Evolutionary conservation across 306 rosid species (phyloP), one percentile per base, ranked within the genome.

Genomic region (Cyamopsis tetragonoloba): DNA sequence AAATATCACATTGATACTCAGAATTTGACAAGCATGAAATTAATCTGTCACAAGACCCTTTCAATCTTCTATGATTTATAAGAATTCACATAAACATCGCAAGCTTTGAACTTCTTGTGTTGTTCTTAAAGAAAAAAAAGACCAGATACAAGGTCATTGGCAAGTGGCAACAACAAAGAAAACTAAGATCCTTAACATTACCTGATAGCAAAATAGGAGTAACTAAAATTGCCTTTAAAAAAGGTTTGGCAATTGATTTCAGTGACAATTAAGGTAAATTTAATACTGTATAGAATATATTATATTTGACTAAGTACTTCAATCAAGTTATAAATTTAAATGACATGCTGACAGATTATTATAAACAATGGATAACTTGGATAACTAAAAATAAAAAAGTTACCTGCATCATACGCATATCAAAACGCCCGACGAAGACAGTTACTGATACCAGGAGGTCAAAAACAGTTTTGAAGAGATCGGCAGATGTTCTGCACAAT

Each of bases 371-470:
- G 5, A n/a, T n/a, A n/a, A n/a, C n/a, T n/a, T n/a, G 22, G 8
- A 34, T 19, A 15, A 22, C n/a, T n/a, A 56, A 56, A 71, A 11
- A 39, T 20, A 73, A 66, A 53, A 34, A 70, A n/a, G 24, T 54
- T 66, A 93, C 99, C 92, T 93, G 99, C 99, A 93, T 93, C 97
- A 90, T 93, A 58, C 97, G 89, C 99, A 93, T 93, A 78, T 93
- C 97, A 77, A 93, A 93, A 73, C 99, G 99, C 59, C 97, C 99
- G 62, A 93, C 95, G 49, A 93, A 93, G 81, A 93, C 99, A 34
- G 99, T 88, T 61, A 93, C 97, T 42, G 97, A 90, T 73, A 90
- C 99, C 51, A 93, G 79, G 39, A 93, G 95, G 76, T 93, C 99
- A 83, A 93, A 93, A 68, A 90, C 92, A 32, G 99, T 93, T 91